Base-by-base conservation (phyloP, 306 rosid species). In the Gastrolobium villosum region DNA sequence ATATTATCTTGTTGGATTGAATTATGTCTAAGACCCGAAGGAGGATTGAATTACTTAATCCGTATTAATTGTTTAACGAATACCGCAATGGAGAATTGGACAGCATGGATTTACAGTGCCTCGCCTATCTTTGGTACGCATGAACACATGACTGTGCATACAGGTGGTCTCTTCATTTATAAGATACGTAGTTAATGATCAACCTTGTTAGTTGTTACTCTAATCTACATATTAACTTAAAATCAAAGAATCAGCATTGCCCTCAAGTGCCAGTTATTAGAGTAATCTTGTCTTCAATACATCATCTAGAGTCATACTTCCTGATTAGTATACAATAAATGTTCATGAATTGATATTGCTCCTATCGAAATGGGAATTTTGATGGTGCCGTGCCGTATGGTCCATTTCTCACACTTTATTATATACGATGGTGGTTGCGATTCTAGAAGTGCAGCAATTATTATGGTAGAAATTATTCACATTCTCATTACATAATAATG, bases 391-490 rank as follows among this genome's bases (percentile, higher is more conserved):
- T 31, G 9, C 2, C 7, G 1, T 31, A 44, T 43, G 14, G 43
- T 35, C 20, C 56, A 46, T 75, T 64, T 54, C 35, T 14, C 54
- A 10, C 43, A 60, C 15, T 68, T 44, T 44, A 31, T 26, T 26
- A 76, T 64, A 10, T 1, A 76, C 10, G 59, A 39, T 45, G n/a
- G 43, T 49, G 75, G 76, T 57, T 63, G 37, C 37, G 39, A 64
- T 70, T 78, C 43, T 41, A 81, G 20, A 39, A 43, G 20, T 70
- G 57, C 48, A 55, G 44, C 28, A 5, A 69, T 56, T 71, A 72
- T 71, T 83, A 41, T 32, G 39, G 43, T 39, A 10, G 13, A 26
- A 48, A 40, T 39, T 70, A 79, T 79, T 85, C 31, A 43, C 26
- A 75, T 73, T 60, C 64, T 45, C 20, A 13, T 53, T 59, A 39